Conservation (phyloP, 2,329 filamentous ascomycete genomes). For the Elsinoe ampelina region DNA sequence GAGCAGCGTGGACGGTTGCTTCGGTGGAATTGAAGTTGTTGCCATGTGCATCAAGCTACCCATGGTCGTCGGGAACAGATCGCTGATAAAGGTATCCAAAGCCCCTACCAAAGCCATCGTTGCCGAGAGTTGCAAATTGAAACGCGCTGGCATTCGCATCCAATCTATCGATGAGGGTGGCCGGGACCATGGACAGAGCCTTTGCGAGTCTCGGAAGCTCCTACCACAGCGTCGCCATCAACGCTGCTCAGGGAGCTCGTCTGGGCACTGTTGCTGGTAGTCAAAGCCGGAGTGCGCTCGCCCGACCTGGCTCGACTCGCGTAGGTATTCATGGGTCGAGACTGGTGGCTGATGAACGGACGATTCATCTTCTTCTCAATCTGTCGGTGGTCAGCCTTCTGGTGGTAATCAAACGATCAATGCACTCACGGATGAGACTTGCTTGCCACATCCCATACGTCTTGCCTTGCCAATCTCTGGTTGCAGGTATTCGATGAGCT, state of each 20-base stretch:
- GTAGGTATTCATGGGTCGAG: conserved; percentile 11
- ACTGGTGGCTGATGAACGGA: conserved; percentile 23
- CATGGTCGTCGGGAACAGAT: no score
- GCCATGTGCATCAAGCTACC: no score
- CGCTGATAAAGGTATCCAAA: no score
- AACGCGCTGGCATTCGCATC: not conserved
- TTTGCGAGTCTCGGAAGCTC: conserved; percentile 23
- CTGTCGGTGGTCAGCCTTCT: conserved; percentile 17
- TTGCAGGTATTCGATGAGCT: conserved; percentile 33
- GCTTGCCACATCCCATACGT: conserved; percentile 34
- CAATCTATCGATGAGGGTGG: not conserved
- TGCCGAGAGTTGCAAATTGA: not conserved
- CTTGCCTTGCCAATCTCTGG: conserved; percentile 39
- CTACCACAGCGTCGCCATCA: conserved; percentile 28
- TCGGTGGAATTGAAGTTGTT: no score
- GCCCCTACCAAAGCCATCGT: not conserved
- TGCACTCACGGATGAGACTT: conserved; percentile 31
- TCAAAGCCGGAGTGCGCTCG: conserved; percentile 8
- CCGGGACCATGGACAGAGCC: conserved; percentile 19
- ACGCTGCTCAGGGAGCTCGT: conserved; percentile 19
- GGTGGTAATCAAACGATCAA: not conserved
- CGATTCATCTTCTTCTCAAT: conserved; percentile 43
- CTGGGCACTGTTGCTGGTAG: conserved; percentile 15
- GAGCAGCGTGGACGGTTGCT: no score
- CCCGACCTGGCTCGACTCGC: conserved; percentile 13